A percentile compares a stretch with the other conserved stretches of the same genome.
Conservation (phyloP, 2,329 filamentous ascomycete genomes). For the Acephala macrosclerotiorum region DNA sequence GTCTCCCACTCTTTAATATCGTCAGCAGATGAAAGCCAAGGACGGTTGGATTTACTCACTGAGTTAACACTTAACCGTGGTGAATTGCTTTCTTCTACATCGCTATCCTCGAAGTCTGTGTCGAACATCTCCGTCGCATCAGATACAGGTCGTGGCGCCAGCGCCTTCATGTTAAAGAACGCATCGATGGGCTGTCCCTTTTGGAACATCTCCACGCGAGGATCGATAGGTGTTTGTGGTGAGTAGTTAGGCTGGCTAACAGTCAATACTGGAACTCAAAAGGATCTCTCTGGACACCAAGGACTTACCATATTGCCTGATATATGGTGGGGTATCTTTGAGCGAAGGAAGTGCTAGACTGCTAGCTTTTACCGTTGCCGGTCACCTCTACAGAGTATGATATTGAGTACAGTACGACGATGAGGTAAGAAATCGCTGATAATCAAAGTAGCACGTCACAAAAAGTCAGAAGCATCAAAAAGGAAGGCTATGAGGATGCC, state of each 20-base stretch:
- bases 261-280: not conserved
- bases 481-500: constrained; percentile 32
- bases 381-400: constrained; percentile 37
- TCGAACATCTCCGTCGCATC: constrained; percentile 81
- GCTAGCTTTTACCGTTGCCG: constrained; percentile 43
- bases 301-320: constrained; percentile 39
- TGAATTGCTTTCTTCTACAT: constrained; percentile 64
- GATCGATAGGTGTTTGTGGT: constrained; percentile 40
- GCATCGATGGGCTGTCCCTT: constrained; percentile 58
- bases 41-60: constrained; percentile 56
- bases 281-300: not conserved
- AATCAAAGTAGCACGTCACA: constrained; percentile 34
- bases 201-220: constrained; percentile 52
- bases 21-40: constrained; percentile 29
- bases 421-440: constrained; percentile 35
- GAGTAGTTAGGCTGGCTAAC: constrained; percentile 35
- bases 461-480: constrained; percentile 40
- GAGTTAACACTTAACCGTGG: constrained; percentile 74
- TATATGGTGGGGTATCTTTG: constrained; percentile 33
- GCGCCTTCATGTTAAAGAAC: constrained; percentile 66
- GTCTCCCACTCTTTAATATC: constrained; percentile 65
- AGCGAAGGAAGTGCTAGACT: constrained; percentile 36
- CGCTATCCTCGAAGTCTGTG: constrained; percentile 73
- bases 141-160: constrained; percentile 67
- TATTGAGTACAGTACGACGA: constrained; percentile 27